Percentiles rank a stretch among this genome's conserved stretches.
Conservation (phyloP, 495 filamentous ascomycete genomes). For the Hypomontagnella monticulosa region DNA sequence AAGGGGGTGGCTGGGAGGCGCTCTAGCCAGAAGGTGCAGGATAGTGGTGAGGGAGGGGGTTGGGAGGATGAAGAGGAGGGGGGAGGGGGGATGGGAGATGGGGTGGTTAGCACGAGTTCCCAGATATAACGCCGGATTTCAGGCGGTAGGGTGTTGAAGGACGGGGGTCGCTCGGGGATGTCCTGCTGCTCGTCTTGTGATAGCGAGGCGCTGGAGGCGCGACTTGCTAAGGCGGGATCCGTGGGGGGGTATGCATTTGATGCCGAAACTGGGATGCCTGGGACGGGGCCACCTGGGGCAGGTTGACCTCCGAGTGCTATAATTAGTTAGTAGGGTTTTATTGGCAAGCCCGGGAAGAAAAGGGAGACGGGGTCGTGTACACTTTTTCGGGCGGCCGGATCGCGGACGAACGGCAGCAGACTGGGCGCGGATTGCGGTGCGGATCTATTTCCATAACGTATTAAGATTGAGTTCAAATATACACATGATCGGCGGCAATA, state of each 20-base stretch:
- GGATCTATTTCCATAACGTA: conserved; percentile 15
- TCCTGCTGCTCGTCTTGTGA: no score
- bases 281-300: not conserved
- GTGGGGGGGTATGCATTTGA: not conserved
- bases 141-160: conserved; percentile 4
- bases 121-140: conserved; percentile 13
- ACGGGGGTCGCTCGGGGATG: not conserved
- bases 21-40: not conserved
- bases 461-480: no score
- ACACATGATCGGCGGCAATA: no score
- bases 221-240: no score
- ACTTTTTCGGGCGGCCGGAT: conserved; percentile 37
- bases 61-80: no score
- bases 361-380: not conserved
- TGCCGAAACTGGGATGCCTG: not conserved
- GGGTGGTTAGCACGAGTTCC: conserved; percentile 1
- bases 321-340: not conserved
- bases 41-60: not conserved
- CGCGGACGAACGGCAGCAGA: conserved; percentile 34
- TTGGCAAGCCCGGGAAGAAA: not conserved
- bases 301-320: not conserved
- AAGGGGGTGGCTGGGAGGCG: not conserved
- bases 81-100: not conserved
- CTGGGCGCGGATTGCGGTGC: conserved; percentile 40
- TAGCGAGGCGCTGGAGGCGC: no score